Base-by-base conservation (phyloP, 495 filamentous ascomycete genomes). In the Platismatia glauca region DNA sequence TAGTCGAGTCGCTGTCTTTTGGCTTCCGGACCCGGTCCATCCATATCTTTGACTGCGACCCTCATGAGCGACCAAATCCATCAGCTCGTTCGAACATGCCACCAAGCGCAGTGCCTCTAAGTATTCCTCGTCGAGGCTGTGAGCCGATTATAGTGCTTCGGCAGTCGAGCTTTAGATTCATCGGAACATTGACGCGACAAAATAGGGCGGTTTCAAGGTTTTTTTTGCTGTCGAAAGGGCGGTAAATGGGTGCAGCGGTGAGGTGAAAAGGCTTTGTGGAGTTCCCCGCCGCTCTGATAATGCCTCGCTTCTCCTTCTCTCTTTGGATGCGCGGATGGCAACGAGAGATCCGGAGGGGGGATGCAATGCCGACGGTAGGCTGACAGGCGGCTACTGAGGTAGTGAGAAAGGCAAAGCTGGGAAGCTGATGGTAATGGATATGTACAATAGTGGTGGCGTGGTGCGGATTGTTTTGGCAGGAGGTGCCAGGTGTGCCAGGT, bases 1-100 rank as follows among this genome's bases (percentile, higher is more conserved):
- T 70, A 70, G 43, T 65, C 61, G 46, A 66, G 57, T 58, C 68
- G 68, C 37, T 61, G 66, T 59, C 68, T 55, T 59, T 70, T 70
- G 35, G 60, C 57, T 41, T 70, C 68, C 64, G 68, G 62, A 27
- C 63, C 68, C 53, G 55, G 38, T 56, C 63, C 68, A 38, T 70
- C 68, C 68, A 70, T 70, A 59, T 68, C 65, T 60, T 64, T 53
- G 50, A 20, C 16, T 53, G 50, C 60, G 46, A 62, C 58, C 55
- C 38, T 53, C 58, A 46, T 57, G 44, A 39, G 48, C 59, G 48
- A 56, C 41, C 59, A 55, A 34, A 59, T 67, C 65, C 65, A 67
- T 67, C 61, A 63, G 65, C 65, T 67, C 61, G n/a, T 8, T 50
- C 46, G 27, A 43, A 39, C 29, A 39, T 58, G 52, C 41, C 29